phyloP scores from a whole-genome alignment of 179 eudicot genomes.

The Nepenthes alata region DNA sequence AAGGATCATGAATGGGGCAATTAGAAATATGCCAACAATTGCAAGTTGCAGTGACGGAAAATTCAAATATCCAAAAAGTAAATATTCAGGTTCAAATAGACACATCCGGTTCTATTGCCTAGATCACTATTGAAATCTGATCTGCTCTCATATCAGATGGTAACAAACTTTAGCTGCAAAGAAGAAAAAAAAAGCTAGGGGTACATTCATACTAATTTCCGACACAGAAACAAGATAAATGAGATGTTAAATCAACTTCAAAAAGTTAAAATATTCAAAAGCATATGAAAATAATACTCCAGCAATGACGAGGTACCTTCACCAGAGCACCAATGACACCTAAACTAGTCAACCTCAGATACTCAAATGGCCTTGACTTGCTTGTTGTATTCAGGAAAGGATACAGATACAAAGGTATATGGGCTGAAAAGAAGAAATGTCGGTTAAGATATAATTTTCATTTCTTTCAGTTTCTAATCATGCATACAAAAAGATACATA shows the following conservation, averaged over 20 bases:
- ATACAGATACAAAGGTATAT: constrained; percentile 85
- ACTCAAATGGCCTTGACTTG: constrained; percentile 97
- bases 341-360: constrained; percentile 83
- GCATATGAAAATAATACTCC: background rate
- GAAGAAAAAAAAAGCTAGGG: too few species aligned
- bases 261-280: background rate
- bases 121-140: too few species aligned
- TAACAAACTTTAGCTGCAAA: too few species aligned
- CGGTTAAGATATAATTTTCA: background rate
- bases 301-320: constrained; percentile 40
- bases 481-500: background rate
- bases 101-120: too few species aligned
- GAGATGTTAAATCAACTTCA: background rate
- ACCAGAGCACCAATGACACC: constrained; percentile 97
- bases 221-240: too few species aligned
- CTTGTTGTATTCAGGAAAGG: constrained; percentile 94
- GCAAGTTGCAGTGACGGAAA: too few species aligned
- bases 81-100: too few species aligned
- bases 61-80: too few species aligned
- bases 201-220: too few species aligned
- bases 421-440: constrained; percentile 44
- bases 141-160: too few species aligned
- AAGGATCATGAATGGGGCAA: too few species aligned
- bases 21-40: too few species aligned
- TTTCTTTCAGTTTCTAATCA: background rate